Base-by-base conservation (phyloP, 257 asterid genomes). In the Coffea eugenioides region DNA sequence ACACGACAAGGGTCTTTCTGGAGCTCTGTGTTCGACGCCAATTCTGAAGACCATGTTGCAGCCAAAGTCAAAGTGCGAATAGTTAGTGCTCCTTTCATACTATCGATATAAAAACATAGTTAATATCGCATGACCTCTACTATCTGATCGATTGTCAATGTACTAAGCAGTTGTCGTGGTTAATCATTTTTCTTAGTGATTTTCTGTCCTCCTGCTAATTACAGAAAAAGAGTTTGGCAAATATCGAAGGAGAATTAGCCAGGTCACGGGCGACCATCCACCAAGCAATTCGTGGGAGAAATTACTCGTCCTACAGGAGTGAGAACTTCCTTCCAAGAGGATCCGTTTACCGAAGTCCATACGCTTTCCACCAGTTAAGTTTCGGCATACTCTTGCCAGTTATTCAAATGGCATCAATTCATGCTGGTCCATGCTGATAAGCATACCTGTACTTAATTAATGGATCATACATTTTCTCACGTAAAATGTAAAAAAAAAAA, bases 321-420 rank as follows among this genome's bases (percentile, higher is more conserved):
- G 54, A 77, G 31, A 13, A 5, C 18, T 82, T 77, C 71, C 67
- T 82, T 82, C 85, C 85, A 7, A 77, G 59, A 36, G 85, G 82
- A 15, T 82, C 85, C 45, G 39, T 82, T 8, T 82, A 82, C 62
- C 77, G 85, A 65, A 73, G 66, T 54, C 59, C 85, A 48, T 82
- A 51, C 57, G 85, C 85, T 61, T 82, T 82, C 75, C 85, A 77
- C 71, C 85, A 82, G 85, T 82, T 79, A 68, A 70, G 81, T 76
- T 45, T 72, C 46, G 0, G 36, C 39, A 45, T 48, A 14, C 15
- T 20, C 3, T 20, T 59, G 65, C 27, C 27, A 20, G 8, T 59
- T 70, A 70, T 21, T 59, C 25, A 20, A 39, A 20, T 59, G 65
- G 9, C 65, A 59, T 59, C 65, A 21, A 59, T 59, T 25, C 65